Conservation (phyloP, 2,329 filamentous ascomycete species). For the Aspergillus cejpii region DNA sequence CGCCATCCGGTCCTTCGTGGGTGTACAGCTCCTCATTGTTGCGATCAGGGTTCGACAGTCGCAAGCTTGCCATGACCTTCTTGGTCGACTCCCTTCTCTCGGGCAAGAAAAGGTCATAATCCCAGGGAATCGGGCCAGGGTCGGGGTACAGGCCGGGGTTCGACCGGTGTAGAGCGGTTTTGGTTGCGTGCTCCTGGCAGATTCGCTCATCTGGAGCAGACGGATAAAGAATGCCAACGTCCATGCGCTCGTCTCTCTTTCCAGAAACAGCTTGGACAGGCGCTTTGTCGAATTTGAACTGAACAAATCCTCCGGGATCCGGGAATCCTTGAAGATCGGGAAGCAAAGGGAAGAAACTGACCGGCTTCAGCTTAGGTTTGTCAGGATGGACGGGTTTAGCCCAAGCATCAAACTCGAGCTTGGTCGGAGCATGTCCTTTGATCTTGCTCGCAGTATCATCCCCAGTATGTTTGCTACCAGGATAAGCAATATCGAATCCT, state of each 20-base stretch:
- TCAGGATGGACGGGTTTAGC: constrained; percentile 53
- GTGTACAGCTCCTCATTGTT: constrained; percentile 49
- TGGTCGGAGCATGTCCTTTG: constrained; percentile 48
- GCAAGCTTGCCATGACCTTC: constrained; percentile 52
- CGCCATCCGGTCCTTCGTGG: constrained; percentile 38
- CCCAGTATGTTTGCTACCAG: constrained; percentile 53
- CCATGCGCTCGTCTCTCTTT: constrained; percentile 53
- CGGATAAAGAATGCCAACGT: constrained; percentile 53
- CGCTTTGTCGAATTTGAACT: constrained; percentile 57
- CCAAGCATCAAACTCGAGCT: constrained; percentile 55
- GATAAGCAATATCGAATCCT: constrained; percentile 60
- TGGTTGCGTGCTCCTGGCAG: constrained; percentile 44
- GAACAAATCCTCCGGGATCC: constrained; percentile 52
- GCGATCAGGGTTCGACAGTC: constrained; percentile 47
- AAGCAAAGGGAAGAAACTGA: constrained; percentile 55
- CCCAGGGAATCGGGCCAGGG: constrained; percentile 49
- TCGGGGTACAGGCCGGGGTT: constrained; percentile 48
- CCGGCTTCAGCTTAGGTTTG: constrained; percentile 50
- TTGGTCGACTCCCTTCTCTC: constrained; percentile 42
- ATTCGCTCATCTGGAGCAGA: constrained; percentile 45
- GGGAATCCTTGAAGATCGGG: constrained; percentile 57
- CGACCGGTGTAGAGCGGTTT: constrained; percentile 43
- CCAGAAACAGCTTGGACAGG: constrained; percentile 45
- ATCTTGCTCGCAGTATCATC: constrained; percentile 49
- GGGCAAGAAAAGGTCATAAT: constrained; percentile 56